phyloP scores from a whole-genome alignment of 352 stramenopile species.

The Elongisporangium senticosum region DNA sequence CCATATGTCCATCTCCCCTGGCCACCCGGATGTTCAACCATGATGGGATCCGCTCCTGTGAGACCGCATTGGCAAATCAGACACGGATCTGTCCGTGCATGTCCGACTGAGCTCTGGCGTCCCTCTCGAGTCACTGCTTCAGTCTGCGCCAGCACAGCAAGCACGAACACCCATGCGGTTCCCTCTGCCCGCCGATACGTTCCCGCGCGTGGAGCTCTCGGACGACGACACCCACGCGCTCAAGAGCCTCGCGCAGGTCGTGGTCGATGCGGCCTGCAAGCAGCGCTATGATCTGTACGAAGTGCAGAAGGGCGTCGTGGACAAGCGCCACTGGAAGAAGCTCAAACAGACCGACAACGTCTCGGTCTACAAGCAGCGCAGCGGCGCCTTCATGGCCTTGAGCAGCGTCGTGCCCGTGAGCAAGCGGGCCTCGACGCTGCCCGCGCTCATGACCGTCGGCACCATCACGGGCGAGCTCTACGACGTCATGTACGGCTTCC shows the following conservation, averaged over 20 bases:
- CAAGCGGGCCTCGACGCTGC: slow-evolving; percentile 6
- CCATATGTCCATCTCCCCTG: not conserved
- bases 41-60: not conserved
- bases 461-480: slow-evolving; percentile 35
- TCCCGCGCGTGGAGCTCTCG: slow-evolving; percentile 37
- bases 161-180: slow-evolving; percentile 17
- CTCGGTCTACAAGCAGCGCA: slow-evolving; percentile 31
- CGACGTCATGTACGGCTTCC: slow-evolving; percentile 33
- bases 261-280: not conserved
- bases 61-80: not conserved
- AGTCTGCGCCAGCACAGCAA: not conserved
- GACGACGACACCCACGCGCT: slow-evolving; percentile 32
- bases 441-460: slow-evolving; percentile 27
- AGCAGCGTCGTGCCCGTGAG: not conserved
- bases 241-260: slow-evolving; percentile 17
- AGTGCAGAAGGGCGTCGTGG: slow-evolving; percentile 4
- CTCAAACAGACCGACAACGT: slow-evolving; percentile 25
- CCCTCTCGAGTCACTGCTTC: slow-evolving; percentile 49
- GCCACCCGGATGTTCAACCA: not conserved
- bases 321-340: slow-evolving; percentile 20
- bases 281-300: not conserved
- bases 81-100: slow-evolving; percentile 83
- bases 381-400: not conserved
- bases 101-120: slow-evolving; percentile 81
- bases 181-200: slow-evolving; percentile 25